Percentiles rank a stretch among this genome's conserved stretches.
Evolutionary conservation across 2,329 filamentous ascomycete species (phyloP).

Genomic region (Exophiala xenobiotica): DNA sequence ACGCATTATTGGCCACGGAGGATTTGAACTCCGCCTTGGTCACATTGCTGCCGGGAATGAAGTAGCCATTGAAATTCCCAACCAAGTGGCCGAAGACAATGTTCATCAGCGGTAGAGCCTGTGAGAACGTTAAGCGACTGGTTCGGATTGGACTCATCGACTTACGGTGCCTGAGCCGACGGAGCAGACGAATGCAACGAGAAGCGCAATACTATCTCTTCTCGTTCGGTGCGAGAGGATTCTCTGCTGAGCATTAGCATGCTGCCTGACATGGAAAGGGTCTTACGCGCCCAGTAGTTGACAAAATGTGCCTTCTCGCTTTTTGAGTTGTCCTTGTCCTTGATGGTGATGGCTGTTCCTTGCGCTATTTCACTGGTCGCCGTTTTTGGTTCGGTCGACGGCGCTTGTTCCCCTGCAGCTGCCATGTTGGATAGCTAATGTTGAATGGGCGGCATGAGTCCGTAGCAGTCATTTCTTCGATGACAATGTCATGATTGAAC

Average conservation of each 20-base stretch:
- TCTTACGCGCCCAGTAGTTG: slow-evolving; percentile 31
- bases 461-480: background rate
- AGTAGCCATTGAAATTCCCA: slow-evolving; percentile 59
- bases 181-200: slow-evolving; percentile 24
- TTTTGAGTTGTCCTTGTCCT: slow-evolving; percentile 16
- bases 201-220: slow-evolving; percentile 23
- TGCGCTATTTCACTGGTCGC: slow-evolving; percentile 4
- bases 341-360: slow-evolving; percentile 9
- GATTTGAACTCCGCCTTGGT: slow-evolving; percentile 51
- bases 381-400: slow-evolving; percentile 8
- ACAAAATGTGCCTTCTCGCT: slow-evolving; percentile 25
- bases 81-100: slow-evolving; percentile 58
- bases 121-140: background rate
- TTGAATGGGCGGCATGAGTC: background rate
- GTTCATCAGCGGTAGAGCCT: slow-evolving; percentile 50
- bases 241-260: slow-evolving; percentile 23
- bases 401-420: slow-evolving; percentile 1
- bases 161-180: slow-evolving; percentile 27
- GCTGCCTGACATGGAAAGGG: background rate
- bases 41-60: slow-evolving; percentile 44
- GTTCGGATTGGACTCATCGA: background rate
- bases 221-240: slow-evolving; percentile 30
- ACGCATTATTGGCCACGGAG: slow-evolving; percentile 49
- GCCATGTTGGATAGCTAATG: slow-evolving; percentile 9
- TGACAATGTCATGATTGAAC: background rate